phyloP scores from a whole-genome alignment of 2,329 filamentous ascomycete species.

The Stachybotrys chartarum region DNA sequence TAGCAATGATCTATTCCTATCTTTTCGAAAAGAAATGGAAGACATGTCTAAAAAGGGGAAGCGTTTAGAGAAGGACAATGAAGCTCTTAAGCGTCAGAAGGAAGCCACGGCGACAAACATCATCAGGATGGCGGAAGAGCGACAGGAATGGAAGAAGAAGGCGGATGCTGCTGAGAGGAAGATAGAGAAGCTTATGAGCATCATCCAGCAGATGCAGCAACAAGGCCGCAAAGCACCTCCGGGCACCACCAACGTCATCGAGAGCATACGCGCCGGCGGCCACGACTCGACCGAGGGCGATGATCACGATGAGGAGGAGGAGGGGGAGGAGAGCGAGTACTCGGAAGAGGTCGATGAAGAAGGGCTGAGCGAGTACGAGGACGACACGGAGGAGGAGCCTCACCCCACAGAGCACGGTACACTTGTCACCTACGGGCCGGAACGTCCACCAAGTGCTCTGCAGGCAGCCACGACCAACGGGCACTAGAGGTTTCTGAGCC shows the following conservation, averaged over 20 bases:
- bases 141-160: constrained; percentile 75
- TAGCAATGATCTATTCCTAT: constrained; percentile 93
- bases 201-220: constrained; percentile 94
- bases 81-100: constrained; percentile 83
- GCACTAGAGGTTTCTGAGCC: constrained; percentile 21
- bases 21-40: constrained; percentile 98
- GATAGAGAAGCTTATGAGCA: constrained; percentile 85
- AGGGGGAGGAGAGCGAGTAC: constrained; percentile 57
- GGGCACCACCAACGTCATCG: constrained; percentile 53
- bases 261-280: constrained; percentile 50
- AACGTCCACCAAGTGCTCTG: constrained; percentile 35
- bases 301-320: constrained; percentile 58
- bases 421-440: constrained; percentile 38
- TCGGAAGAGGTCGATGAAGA: constrained; percentile 36
- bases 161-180: constrained; percentile 51
- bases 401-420: constrained; percentile 26
- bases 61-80: constrained; percentile 92
- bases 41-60: constrained; percentile 99
- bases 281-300: constrained; percentile 42
- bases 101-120: constrained; percentile 92
- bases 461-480: constrained; percentile 33
- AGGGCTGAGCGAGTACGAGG: constrained; percentile 54
- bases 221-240: constrained; percentile 75
- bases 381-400: constrained; percentile 49
- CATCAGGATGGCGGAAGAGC: constrained; percentile 93